Percentiles rank a stretch among this genome's conserved stretches.
phyloP scores from a whole-genome alignment of 2,329 filamentous ascomycete genomes.

The Trichothecium sympodiale region DNA sequence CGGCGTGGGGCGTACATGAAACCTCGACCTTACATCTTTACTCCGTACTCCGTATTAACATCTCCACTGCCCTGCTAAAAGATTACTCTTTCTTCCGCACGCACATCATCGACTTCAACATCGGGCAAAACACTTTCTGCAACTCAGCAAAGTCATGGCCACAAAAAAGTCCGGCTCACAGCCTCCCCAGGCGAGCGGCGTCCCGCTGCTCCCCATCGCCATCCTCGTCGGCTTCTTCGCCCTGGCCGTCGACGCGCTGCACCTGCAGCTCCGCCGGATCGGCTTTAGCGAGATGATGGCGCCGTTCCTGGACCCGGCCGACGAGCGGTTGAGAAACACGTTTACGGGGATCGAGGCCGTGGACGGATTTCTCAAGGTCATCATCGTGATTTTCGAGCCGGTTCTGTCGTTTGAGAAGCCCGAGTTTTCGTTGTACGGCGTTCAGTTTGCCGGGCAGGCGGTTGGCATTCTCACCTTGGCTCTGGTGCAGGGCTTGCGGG shows the following conservation, averaged over 20 bases:
- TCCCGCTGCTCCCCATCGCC: constrained; percentile 4
- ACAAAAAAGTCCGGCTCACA: too few species aligned
- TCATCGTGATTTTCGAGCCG: constrained; percentile 12
- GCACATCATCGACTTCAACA: too few species aligned
- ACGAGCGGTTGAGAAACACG: constrained; percentile 9
- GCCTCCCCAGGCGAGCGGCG: neutral
- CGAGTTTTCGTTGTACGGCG: constrained; percentile 7
- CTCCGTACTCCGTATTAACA: too few species aligned
- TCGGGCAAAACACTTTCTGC: too few species aligned
- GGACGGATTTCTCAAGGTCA: constrained; percentile 9
- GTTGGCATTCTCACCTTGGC: constrained; percentile 10
- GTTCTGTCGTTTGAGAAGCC: constrained; percentile 2
- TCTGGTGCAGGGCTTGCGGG: constrained; percentile 11
- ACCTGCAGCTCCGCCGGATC: constrained; percentile 12
- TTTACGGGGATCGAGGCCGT: constrained; percentile 10
- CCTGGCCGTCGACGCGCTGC: constrained; percentile 2
- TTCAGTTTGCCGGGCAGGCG: constrained; percentile 13
- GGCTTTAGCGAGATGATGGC: constrained; percentile 8
- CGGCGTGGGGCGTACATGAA: too few species aligned
- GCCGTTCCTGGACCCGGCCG: constrained; percentile 7
- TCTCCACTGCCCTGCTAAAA: too few species aligned
- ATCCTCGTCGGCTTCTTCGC: neutral
- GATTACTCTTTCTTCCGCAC: too few species aligned
- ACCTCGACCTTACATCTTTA: too few species aligned
- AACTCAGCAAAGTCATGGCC: too few species aligned